Evolutionary conservation across 306 rosid genomes (phyloP), one percentile per base, ranked within the genome.

Genomic region (barrel medic (Medicago truncatula)): DNA sequence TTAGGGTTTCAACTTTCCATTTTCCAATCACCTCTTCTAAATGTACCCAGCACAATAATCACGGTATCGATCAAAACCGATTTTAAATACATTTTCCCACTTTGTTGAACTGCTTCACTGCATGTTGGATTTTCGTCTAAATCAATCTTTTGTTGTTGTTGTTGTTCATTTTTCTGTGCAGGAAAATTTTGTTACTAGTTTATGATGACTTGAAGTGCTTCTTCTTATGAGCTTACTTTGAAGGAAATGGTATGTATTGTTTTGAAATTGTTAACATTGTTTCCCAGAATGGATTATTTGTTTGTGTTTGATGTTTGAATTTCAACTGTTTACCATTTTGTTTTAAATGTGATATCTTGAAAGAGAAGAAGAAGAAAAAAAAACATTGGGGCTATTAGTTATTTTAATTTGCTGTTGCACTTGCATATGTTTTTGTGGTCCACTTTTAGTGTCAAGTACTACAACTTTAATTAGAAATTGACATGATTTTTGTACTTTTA

Each of bases 161-260:
- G 13, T 9, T 5, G 0, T 10, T 44, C 41, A 25, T 66, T 56
- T 77, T 61, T 79, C 21, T 75, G 39, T 76, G 76, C 87, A 76
- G 88, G 66, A 23, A 70, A 81, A 47, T 36, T 43, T 1, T 21
- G 63, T 69, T 5, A 67, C 8, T 53, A 20, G 12, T 65, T 68
- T 60, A 17, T 39, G 5, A 36, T 59, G 34, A 58, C 44, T 65
- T 43, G 17, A 65, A 56, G 63, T 46, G 70, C 7, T 70, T 47
- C 59, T 63, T 47, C 59, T 63, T 64, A 10, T 43, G 50, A 78
- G 14, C 64, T 52, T 28, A 9, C 17, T 74, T 31, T 66, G 40
- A 43, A 73, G 23, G 23, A 76, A 74, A 86, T 90, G 96, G 96
- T 90, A 86, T 71, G 85, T 68, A 67, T 82, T 14, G 85, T 68